Base-by-base conservation (phyloP, 768 basidiomycete species). In the Rhizopogon salebrosus region DNA sequence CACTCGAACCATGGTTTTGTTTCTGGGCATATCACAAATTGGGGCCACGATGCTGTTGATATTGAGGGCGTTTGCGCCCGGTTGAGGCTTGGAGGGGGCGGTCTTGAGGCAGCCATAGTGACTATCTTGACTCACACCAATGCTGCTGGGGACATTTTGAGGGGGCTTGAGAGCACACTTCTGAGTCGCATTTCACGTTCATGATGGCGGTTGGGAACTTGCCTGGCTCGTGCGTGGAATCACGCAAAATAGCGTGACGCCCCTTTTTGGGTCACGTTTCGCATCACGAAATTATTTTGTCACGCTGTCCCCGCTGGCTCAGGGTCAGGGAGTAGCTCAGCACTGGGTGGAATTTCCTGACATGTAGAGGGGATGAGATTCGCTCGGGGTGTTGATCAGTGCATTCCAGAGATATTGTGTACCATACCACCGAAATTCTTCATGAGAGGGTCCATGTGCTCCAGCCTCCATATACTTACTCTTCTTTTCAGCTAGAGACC, bases 201-300 rank as follows among this genome's bases (percentile, higher is more conserved):
- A 56, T 56, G 55, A 48, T 41, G 55, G 52, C 42, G 39, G 48
- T 54, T 40, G 49, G 37, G 24, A 27, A 56, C 55, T 56, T 36
- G 55, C 55, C 55, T 55, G 41, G 27, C 29, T 45, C 36, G 46
- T 52, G 46, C 53, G 23, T 14, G 36, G 22, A 24, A n/a, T 24
- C 20, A 1, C 35, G 41, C 24, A 22, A 52, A 35, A 23, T 31
- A 7, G 36, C 45, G 46, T 53, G 51, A 55, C 18, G 35, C 52
- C 55, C 55, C 52, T 54, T 54, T 56, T 54, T 53, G 46, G 14
- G 43, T 46, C 52, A 49, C 24, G 23, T 38, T 8, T 31, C 41
- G n/a, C 34, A 27, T 34, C 26, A 41, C 43, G 20, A 7, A 9
- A 8, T 20, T 24, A 24, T 46, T n/a, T n/a, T n/a, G 43, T 34